phyloP scores from a whole-genome alignment of 345 rosid genomes.

The Streptanthus diversifolius region DNA sequence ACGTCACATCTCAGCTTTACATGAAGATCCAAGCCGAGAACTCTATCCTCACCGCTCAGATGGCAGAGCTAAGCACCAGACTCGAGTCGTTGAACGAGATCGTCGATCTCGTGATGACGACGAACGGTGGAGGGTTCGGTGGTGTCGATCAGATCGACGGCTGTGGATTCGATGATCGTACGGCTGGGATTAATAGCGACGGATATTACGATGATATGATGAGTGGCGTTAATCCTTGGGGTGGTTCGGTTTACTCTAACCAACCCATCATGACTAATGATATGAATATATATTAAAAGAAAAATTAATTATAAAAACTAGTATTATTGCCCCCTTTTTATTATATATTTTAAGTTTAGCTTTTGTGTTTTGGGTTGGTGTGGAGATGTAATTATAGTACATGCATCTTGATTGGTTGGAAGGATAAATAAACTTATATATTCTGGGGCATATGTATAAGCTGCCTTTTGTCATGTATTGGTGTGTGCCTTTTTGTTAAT shows the following conservation, averaged over 20 bases:
- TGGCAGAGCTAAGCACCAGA: constrained; percentile 59
- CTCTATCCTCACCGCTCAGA: constrained; percentile 66
- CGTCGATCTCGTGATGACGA: constrained; percentile 34
- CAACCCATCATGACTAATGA: constrained; percentile 43
- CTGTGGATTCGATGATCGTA: constrained; percentile 38
- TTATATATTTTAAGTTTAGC: constrained; percentile 8
- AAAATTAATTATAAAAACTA: constrained; percentile 9
- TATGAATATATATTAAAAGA: constrained; percentile 39
- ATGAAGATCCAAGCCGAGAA: constrained; percentile 65
- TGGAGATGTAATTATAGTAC: constrained; percentile 20
- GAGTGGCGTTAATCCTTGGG: constrained; percentile 33
- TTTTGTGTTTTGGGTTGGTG: constrained; percentile 31
- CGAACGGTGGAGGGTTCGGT: constrained; percentile 16
- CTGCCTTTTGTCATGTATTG: constrained; percentile 33
- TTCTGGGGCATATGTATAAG: constrained; percentile 23
- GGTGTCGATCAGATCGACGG: constrained; percentile 36
- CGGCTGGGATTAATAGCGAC: constrained; percentile 27
- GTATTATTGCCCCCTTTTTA: background rate
- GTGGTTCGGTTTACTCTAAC: constrained; percentile 37
- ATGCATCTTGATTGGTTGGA: constrained; percentile 36
- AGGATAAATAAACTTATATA: constrained; percentile 20
- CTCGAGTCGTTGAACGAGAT: constrained; percentile 75
- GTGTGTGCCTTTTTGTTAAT: constrained; percentile 17
- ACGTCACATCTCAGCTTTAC: constrained; percentile 49
- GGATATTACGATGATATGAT: constrained; percentile 36